Evolutionary conservation across 2,329 filamentous ascomycete species (phyloP).

Genomic region (Ophiostoma ulmi): DNA sequence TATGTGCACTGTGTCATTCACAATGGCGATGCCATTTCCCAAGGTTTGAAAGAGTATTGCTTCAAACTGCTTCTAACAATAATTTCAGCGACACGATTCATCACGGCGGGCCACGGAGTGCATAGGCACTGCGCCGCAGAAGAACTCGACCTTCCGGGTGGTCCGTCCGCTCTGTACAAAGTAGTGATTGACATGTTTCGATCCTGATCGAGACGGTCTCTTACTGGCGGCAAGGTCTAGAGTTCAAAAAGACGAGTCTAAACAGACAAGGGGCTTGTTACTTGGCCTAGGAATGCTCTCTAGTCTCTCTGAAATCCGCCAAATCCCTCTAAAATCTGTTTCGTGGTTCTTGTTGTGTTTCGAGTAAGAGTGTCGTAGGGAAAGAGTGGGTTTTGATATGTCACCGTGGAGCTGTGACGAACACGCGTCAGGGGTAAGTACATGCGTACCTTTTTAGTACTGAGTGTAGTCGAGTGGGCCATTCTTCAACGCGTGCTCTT

Average conservation of each 20-base stretch:
- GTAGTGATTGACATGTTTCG: not conserved
- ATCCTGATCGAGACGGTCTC: not conserved
- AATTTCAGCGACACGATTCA: too few species aligned
- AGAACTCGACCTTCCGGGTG: not conserved
- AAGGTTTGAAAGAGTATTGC: too few species aligned
- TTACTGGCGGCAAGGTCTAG: not conserved
- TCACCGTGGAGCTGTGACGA: conserved; percentile 1
- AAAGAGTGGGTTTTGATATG: not conserved
- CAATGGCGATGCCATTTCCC: not conserved
- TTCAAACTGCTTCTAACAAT: too few species aligned
- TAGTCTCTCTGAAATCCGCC: not conserved
- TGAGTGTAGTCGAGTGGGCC: not conserved
- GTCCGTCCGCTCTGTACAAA: not conserved
- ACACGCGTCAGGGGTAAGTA: conserved; percentile 13
- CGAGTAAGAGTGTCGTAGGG: conserved; percentile 5
- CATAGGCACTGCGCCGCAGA: not conserved
- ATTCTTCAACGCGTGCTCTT: conserved; percentile 9
- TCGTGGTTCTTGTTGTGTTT: conserved; percentile 10
- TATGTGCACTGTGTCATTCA: not conserved
- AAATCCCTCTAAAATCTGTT: not conserved
- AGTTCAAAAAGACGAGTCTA: not conserved
- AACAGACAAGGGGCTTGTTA: not conserved
- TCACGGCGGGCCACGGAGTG: too few species aligned
- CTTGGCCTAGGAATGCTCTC: not conserved
- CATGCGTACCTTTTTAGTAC: not conserved